Conservation (phyloP, 140 eudicot genomes). For the Ambrosia hybrid region DNA sequence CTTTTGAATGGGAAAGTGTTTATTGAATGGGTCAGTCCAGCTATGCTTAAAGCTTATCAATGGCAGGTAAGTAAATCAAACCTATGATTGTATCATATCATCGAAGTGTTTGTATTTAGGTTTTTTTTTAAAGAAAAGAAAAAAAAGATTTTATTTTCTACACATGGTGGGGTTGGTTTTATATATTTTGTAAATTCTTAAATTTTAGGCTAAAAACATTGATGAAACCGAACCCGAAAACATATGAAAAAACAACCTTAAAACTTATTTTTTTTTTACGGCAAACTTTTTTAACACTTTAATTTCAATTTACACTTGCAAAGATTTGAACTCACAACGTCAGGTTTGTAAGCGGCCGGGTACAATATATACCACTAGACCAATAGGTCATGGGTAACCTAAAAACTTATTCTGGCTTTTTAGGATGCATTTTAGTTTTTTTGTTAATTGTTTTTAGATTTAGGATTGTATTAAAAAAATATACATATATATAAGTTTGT, state of each 20-base stretch:
- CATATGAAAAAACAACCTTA: neutral
- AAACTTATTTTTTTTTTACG: neutral
- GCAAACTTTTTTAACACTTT: no score
- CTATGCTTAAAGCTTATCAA: slow-evolving; percentile 81
- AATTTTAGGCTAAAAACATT: neutral
- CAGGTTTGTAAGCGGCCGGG: no score
- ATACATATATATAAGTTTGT: neutral
- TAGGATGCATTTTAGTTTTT: neutral
- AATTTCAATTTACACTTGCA: no score
- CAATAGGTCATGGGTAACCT: no score
- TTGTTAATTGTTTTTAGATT: neutral
- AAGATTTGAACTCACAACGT: no score
- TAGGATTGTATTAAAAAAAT: neutral
- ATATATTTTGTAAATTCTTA: neutral
- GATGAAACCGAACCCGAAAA: neutral
- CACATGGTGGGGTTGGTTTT: slow-evolving; percentile 27
- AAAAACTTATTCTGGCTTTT: neutral
- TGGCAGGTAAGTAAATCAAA: slow-evolving; percentile 59
- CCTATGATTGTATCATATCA: neutral
- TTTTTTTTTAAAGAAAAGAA: no score
- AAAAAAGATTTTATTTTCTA: neutral
- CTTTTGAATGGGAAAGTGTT: slow-evolving; percentile 79
- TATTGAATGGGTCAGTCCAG: slow-evolving; percentile 91
- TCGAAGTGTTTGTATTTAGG: neutral
- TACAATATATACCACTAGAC: no score